Base-by-base conservation (phyloP, 306 rosid species). In the Oemleria cerasiformis region DNA sequence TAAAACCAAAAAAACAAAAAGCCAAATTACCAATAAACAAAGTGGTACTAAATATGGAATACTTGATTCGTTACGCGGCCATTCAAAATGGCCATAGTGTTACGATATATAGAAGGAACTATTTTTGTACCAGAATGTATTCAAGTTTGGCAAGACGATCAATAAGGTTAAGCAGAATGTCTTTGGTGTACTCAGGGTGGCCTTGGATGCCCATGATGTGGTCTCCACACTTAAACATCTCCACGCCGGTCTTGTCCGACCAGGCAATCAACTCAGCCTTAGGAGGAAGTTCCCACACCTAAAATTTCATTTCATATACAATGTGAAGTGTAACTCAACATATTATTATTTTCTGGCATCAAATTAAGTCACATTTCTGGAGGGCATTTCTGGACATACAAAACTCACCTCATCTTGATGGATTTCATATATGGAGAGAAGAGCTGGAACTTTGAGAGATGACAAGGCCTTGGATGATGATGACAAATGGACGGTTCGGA, bases 161-260 rank as follows among this genome's bases (percentile, higher is more conserved):
- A 61, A 88, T 81, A 12, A 90, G 92, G 72, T 90, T 85, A 0
- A 83, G 68, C 40, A 93, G 88, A 50, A 93, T 88, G 79, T 93
- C 98, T 59, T 72, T 53, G 68, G 80, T 82, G 82, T 87, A 94
- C 72, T 94, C 98, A n/a, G 98, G 98, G 79, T 94, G 98, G 12
- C 98, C 98, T 70, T 94, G 98, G 73, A 91, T 94, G 30, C 98
- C 94, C 88, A 94, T 72, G 0, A 94, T 84, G 82, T 91, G 87
- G 19, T 94, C 90, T 23, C 89, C 96, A 56, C 77, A 80, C 75
- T 40, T 83, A 56, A 91, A 94, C 85, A 91, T 86, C 70, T 94
- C 98, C 39, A 91, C 78, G n/a, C 83, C 86, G 0, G 92, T 86
- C 83, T 87, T 89, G 5, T 94, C 96, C 0, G 98, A 94, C 92